phyloP scores from a whole-genome alignment of 345 rosid genomes.

The Eucalyptus erythrocorys region DNA sequence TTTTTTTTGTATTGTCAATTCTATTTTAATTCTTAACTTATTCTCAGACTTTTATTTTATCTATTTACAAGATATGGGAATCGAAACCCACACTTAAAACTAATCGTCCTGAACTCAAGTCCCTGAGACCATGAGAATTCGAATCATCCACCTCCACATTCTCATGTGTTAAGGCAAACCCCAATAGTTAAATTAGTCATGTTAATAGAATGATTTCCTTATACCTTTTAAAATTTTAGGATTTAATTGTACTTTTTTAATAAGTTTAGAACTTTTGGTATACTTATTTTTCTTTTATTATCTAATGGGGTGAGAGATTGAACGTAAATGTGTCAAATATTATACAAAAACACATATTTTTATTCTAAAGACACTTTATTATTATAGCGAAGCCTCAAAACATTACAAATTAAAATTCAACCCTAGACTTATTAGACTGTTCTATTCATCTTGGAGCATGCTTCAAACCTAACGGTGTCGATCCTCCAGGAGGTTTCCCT shows the following conservation, averaged over 20 bases:
- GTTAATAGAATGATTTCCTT: too few species aligned
- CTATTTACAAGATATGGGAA: fast-evolving
- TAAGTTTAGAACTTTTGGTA: neutral
- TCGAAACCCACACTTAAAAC: too few species aligned
- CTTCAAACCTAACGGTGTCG: neutral
- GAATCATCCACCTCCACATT: too few species aligned
- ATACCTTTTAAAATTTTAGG: neutral
- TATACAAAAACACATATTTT: neutral
- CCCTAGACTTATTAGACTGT: neutral
- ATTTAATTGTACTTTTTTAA: neutral
- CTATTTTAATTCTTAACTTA: too few species aligned
- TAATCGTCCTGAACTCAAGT: too few species aligned
- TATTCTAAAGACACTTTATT: neutral
- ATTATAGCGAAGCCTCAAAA: neutral
- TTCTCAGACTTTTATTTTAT: fast-evolving
- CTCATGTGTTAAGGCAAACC: too few species aligned
- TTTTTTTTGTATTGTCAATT: neutral
- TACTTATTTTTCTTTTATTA: neutral
- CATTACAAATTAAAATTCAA: neutral
- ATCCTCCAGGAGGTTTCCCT: neutral
- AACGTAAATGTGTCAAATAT: neutral
- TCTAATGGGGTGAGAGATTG: neutral
- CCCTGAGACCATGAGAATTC: too few species aligned
- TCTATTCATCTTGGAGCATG: neutral
- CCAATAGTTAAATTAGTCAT: too few species aligned